phyloP scores from a whole-genome alignment of 129 eudicot species.

The Pittosporum tobira region DNA sequence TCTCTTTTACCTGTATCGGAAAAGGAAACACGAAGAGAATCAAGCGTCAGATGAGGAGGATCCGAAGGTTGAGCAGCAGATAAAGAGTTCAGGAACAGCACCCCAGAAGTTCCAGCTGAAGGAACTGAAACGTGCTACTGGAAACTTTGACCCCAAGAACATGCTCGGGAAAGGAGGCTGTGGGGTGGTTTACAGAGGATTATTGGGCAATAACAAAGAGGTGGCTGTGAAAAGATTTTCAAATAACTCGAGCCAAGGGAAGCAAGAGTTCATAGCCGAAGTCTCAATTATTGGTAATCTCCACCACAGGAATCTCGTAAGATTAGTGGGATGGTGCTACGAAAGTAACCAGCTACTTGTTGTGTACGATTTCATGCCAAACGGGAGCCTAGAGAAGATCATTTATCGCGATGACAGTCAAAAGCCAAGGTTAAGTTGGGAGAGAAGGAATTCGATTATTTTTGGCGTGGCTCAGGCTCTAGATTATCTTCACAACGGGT shows the following conservation, averaged over 20 bases:
- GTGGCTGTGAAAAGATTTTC: constrained; percentile 25
- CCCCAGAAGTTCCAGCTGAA: constrained; percentile 17
- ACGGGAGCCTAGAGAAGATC: constrained; percentile 26
- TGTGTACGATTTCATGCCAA: constrained; percentile 22
- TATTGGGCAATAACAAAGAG: constrained; percentile 8
- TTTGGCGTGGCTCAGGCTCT: constrained; percentile 23
- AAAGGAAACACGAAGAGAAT: neutral
- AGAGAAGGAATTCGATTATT: constrained; percentile 6
- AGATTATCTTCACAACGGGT: constrained; percentile 26
- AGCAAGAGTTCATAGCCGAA: constrained; percentile 21
- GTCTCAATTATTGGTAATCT: constrained; percentile 16
- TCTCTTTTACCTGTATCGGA: neutral
- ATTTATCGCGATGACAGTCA: neutral
- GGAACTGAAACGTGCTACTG: constrained; percentile 20
- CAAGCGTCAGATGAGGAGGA: neutral
- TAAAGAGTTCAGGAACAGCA: constrained; percentile 8
- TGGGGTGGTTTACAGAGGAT: constrained; percentile 23
- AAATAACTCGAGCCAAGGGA: constrained; percentile 8
- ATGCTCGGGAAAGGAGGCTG: constrained; percentile 23
- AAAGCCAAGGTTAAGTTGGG: constrained; percentile 11
- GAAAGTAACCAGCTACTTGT: constrained; percentile 17
- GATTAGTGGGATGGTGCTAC: constrained; percentile 25
- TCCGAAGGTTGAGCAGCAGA: constrained; percentile 4
- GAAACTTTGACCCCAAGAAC: constrained; percentile 19
- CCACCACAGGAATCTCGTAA: constrained; percentile 19